Evolutionary conservation across 2,329 filamentous ascomycete species (phyloP).

Genomic region (Hawksworthiomyces lignivorus): DNA sequence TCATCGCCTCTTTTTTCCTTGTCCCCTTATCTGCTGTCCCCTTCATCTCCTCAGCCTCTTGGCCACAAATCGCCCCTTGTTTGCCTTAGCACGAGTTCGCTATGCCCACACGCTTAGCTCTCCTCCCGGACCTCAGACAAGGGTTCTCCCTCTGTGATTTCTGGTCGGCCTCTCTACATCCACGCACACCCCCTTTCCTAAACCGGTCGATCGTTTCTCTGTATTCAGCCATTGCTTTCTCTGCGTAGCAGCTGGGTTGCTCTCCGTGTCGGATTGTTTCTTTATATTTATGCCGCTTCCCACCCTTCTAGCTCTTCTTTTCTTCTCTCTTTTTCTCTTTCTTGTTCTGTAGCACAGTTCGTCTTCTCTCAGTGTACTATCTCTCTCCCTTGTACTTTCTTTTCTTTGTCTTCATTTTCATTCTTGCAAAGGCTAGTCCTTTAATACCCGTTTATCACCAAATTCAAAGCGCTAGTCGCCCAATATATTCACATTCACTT

Average conservation of each 20-base stretch:
- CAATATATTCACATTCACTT: constrained; percentile 16
- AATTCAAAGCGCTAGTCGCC: constrained; percentile 38
- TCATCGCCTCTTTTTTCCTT: background rate
- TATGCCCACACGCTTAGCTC: too few relatives aligned
- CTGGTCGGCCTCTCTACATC: constrained; percentile 1
- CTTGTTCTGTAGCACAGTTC: constrained; percentile 12
- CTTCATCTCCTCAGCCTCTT: too few relatives aligned
- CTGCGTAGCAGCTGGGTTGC: background rate
- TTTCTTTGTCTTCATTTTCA: constrained; percentile 20
- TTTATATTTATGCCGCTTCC: constrained; percentile 11
- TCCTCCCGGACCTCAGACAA: constrained; percentile 9
- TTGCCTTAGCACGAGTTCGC: too few relatives aligned
- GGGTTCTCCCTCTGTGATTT: background rate
- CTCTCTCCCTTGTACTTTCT: constrained; percentile 3
- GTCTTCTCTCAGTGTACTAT: constrained; percentile 14
- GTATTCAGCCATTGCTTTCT: background rate
- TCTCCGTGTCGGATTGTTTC: constrained; percentile 3
- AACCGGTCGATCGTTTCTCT: constrained; percentile 4
- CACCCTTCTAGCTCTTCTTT: constrained; percentile 16
- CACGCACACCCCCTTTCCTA: background rate
- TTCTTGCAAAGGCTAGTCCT: constrained; percentile 41
- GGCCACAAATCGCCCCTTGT: too few relatives aligned
- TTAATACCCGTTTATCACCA: constrained; percentile 18
- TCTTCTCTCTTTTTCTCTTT: constrained; percentile 14
- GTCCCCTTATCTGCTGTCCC: constrained; percentile 1